Evolutionary conservation across 163 green algal species (phyloP).

Genomic region (Volvox carteri): DNA sequence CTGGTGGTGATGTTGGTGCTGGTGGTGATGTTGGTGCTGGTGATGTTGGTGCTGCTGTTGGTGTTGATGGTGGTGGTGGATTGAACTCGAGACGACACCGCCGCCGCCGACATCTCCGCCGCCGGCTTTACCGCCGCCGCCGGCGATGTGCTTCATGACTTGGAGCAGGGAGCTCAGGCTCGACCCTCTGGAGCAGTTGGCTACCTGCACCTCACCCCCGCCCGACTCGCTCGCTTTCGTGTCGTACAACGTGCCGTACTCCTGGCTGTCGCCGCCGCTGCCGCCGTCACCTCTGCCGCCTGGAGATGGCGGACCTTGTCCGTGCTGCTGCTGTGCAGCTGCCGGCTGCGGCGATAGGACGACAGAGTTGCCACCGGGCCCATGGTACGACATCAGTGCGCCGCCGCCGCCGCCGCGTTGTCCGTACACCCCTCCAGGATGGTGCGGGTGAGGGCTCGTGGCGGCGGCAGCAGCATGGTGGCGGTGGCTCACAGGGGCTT

Average conservation of each 20-base stretch:
- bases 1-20: no score
- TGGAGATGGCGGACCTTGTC: not conserved
- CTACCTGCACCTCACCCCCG: not conserved
- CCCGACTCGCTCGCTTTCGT: not conserved
- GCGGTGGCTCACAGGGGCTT: not conserved
- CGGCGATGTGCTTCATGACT: not conserved
- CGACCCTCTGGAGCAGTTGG: not conserved
- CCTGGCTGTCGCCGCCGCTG: not conserved
- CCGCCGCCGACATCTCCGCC: not conserved
- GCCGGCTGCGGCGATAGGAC: not conserved
- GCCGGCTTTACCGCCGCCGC: not conserved
- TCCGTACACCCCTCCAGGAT: not conserved
- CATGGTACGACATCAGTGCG: not conserved
- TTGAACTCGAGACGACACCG: no score
- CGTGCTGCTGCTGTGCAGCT: not conserved
- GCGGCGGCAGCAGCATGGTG: not conserved
- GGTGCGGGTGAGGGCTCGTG: not conserved
- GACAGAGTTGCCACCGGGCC: not conserved
- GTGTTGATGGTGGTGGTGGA: no score
- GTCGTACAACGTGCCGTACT: not conserved
- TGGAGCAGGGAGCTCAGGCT: not conserved
- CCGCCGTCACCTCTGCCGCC: not conserved
- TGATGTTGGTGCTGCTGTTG: no score
- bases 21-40: no score
- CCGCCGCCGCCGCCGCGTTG: slow-evolving; percentile 1